A percentile compares a stretch with the other conserved stretches of the same genome.
phyloP scores from a whole-genome alignment of 2,329 filamentous ascomycete genomes.

The Pseudogymnoascus sp. region DNA sequence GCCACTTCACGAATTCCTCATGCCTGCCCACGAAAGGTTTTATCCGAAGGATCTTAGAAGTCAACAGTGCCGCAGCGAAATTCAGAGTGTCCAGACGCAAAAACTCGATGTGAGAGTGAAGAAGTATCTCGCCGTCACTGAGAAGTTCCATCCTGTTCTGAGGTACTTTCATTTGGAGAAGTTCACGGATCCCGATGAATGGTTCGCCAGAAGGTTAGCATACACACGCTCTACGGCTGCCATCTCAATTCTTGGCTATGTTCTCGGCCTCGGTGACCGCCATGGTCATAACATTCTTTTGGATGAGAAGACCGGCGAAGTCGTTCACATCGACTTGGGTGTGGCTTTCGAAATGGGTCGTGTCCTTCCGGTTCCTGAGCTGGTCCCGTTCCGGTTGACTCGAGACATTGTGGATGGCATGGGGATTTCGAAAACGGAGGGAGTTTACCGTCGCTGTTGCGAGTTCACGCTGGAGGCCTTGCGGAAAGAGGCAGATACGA shows the following conservation, averaged over 20 bases:
- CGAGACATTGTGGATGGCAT: constrained; percentile 95
- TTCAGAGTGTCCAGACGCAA: constrained; percentile 63
- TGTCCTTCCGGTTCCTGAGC: constrained; percentile 88
- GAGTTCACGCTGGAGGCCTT: constrained; percentile 95
- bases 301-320: constrained; percentile 82
- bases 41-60: constrained; percentile 77
- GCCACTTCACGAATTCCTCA: constrained; percentile 83
- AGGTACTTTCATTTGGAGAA: constrained; percentile 95
- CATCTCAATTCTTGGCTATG: constrained; percentile 89
- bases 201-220: constrained; percentile 82
- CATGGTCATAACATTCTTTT: constrained; percentile 97
- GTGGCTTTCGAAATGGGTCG: constrained; percentile 96
- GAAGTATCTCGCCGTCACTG: constrained; percentile 69
- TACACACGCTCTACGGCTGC: constrained; percentile 92
- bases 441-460: constrained; percentile 94
- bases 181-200: constrained; percentile 89
- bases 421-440: constrained; percentile 91
- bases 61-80: constrained; percentile 69
- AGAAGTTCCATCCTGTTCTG: constrained; percentile 86
- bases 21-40: constrained; percentile 83
- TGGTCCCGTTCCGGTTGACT: constrained; percentile 91
- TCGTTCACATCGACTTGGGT: constrained; percentile 93
- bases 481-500: constrained; percentile 89
- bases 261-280: constrained; percentile 85
- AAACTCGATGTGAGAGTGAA: constrained; percentile 63